Evolutionary conservation across 352 stramenopile species (phyloP).

Genomic region (Pythium insidiosum): DNA sequence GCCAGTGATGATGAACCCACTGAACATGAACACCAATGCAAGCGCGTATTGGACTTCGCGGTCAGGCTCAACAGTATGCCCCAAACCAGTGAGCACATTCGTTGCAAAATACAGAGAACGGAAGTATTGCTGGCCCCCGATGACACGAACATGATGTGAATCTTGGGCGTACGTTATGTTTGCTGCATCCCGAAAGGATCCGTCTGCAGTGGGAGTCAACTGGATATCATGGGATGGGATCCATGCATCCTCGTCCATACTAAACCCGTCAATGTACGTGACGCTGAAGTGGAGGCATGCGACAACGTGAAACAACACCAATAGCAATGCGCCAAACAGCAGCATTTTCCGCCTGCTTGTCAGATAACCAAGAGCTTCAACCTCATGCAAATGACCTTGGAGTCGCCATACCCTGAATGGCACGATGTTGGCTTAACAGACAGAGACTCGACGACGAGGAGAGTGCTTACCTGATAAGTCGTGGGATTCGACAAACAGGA

Average conservation of each 20-base stretch:
- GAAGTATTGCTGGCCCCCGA: slow-evolving; percentile 22
- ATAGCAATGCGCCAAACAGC: slow-evolving; percentile 28
- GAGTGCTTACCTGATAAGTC: slow-evolving; percentile 21
- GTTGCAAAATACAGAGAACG: slow-evolving; percentile 29
- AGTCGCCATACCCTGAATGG: slow-evolving; percentile 15
- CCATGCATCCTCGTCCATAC: slow-evolving; percentile 24
- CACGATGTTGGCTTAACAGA: neutral
- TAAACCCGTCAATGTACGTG: slow-evolving; percentile 26
- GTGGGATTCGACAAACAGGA: slow-evolving; percentile 23
- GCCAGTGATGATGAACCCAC: slow-evolving; percentile 38
- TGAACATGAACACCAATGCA: slow-evolving; percentile 38
- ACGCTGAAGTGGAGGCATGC: slow-evolving; percentile 35
- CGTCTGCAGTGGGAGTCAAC: slow-evolving; percentile 1
- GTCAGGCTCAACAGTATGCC: slow-evolving; percentile 27
- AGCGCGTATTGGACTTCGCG: slow-evolving; percentile 26
- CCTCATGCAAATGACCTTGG: slow-evolving; percentile 21
- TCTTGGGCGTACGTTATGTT: slow-evolving; percentile 6
- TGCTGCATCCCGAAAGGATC: slow-evolving; percentile 5
- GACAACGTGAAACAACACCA: slow-evolving; percentile 55
- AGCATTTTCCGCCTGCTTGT: slow-evolving; percentile 34
- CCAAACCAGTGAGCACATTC: slow-evolving; percentile 26
- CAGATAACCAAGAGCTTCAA: slow-evolving; percentile 33
- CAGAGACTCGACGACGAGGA: neutral
- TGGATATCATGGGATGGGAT: slow-evolving; percentile 26
- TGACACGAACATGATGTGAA: slow-evolving; percentile 12